Base-by-base conservation (phyloP, 148 eudicot genomes). In the Linanthus parryae region DNA sequence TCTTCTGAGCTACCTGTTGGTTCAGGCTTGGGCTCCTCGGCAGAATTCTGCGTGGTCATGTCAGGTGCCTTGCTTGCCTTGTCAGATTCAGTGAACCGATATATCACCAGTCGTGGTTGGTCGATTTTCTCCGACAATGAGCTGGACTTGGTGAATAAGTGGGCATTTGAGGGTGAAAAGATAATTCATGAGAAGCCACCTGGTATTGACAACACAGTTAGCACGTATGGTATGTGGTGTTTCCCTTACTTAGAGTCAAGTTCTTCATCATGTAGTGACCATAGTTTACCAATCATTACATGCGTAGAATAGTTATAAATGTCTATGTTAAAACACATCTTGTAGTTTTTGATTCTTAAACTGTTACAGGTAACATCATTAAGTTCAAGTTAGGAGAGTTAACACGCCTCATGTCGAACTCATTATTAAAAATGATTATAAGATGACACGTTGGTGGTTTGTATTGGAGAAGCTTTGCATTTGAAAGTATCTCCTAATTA, bases 81-180 rank as follows among this genome's bases (percentile, higher is more conserved):
- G 59, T 75, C 94, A 72, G 69, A 76, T 54, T 63, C 64, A 42
- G 68, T 66, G 46, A 75, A 55, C 30, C 62, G 81, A 29, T 85
- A 84, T 54, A 48, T 73, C 56, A 69, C 70, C 55, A 67, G 67
- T 23, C 66, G 71, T 48, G 85, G 81, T 43, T 91, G 95, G 99
- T 63, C 70, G 21, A 21, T 28, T 46, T 87, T 69, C 36, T 84
- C 55, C 19, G 87, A 87, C 28, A 73, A 58, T 3, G 88, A 75
- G 54, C 85, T 86, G 61, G 90, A 86, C 13, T 58, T 86, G 62
- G 83, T 78, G 58, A 87, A 87, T 48, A 79, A 74, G 66, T 92
- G 99, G 99, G 96, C 99, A 42, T 84, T 81, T 69, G 96, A 87
- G 68, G 99, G 96, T 26, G 99, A 88, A 76, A 92, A 78, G 68